Conservation (phyloP, 345 rosid species). For the Citropsis articulata region DNA sequence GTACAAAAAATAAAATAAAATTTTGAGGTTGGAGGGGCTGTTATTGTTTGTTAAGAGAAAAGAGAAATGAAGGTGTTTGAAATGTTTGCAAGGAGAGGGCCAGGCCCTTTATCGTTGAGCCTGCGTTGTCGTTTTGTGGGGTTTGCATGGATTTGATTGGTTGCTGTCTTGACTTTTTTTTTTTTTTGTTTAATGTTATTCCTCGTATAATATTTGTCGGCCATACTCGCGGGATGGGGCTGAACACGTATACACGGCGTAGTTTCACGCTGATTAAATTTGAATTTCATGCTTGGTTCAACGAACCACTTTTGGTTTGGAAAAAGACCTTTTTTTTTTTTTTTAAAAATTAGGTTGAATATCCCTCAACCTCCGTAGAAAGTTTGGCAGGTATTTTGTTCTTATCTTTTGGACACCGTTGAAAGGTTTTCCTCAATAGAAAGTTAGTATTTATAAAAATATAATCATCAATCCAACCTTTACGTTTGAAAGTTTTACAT, state of each 20-base stretch:
- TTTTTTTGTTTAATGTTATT: neutral
- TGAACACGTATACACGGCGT: neutral
- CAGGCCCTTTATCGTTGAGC: conserved; percentile 45
- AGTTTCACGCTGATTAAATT: neutral
- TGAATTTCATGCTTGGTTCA: neutral
- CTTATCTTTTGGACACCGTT: neutral
- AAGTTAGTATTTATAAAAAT: neutral
- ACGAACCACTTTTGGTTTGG: neutral
- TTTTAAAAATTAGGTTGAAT: neutral
- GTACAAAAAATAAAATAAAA: too few relatives aligned
- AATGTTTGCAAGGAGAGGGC: conserved; percentile 61
- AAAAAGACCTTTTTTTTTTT: neutral
- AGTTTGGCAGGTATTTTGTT: neutral
- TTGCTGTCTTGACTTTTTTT: conserved; percentile 22
- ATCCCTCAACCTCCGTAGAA: neutral
- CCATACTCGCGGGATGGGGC: neutral
- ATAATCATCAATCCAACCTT: neutral
- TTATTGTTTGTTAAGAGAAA: neutral
- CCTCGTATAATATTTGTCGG: conserved; percentile 17
- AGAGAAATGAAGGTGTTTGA: conserved; percentile 44
- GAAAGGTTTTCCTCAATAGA: neutral
- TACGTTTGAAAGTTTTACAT: too few relatives aligned
- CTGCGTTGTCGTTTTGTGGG: conserved; percentile 42
- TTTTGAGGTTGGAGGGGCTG: too few relatives aligned
- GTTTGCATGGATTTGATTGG: conserved; percentile 47